Evolutionary conservation across 495 filamentous ascomycete species (phyloP).

Genomic region (Tetracladium setigerum): DNA sequence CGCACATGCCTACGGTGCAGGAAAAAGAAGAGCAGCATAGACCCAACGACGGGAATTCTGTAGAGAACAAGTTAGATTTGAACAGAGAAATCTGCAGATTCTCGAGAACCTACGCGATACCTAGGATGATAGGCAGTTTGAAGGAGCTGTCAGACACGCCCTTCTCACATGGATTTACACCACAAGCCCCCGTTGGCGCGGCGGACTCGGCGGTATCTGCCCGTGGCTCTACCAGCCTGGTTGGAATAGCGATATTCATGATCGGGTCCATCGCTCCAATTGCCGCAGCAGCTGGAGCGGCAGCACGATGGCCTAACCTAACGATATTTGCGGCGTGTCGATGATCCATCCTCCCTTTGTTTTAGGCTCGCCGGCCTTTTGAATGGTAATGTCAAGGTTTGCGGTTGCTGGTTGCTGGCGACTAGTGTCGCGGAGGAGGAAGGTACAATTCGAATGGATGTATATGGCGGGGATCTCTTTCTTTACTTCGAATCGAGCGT

Average conservation of each 20-base stretch:
- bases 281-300: background rate
- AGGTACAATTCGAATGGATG: background rate
- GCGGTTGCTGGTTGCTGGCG: too few species aligned
- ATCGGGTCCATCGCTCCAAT: slow-evolving; percentile 15
- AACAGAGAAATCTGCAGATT: background rate
- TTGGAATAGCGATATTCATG: slow-evolving; percentile 14
- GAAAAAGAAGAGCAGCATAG: slow-evolving; percentile 59
- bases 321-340: slow-evolving; percentile 11
- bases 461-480: background rate
- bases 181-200: slow-evolving; percentile 1
- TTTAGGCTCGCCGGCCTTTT: too few species aligned
- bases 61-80: slow-evolving; percentile 22
- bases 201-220: background rate
- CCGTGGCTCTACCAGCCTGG: slow-evolving; percentile 12
- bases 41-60: slow-evolving; percentile 71
- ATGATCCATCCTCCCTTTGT: slow-evolving; percentile 7
- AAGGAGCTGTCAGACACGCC: slow-evolving; percentile 47
- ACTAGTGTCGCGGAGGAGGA: background rate
- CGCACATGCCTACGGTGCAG: slow-evolving; percentile 71
- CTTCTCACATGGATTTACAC: slow-evolving; percentile 37
- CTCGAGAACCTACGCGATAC: slow-evolving; percentile 63
- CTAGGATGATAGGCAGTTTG: slow-evolving; percentile 71
- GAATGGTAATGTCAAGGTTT: too few species aligned
- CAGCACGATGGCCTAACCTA: slow-evolving; percentile 14
- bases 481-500: background rate